These are phyloP conservation scores for Sporisorium iseilematis-ciliati DNA, from an alignment of 1,284 basidiomycete genomes.

Conservation along the genomic window DNA sequence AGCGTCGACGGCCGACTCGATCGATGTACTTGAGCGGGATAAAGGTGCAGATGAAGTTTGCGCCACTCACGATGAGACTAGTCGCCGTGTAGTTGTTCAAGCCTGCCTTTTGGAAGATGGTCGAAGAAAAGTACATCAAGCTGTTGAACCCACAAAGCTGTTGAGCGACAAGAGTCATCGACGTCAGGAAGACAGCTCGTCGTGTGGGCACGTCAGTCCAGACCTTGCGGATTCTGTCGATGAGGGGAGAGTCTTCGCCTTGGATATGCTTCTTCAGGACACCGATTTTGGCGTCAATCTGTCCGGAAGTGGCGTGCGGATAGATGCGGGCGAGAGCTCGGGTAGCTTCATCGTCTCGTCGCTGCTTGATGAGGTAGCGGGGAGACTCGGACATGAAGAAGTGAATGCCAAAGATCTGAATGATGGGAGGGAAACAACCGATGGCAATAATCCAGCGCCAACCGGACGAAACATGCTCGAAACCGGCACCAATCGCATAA, in stretches of 20 bases:
- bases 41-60: slow-evolving; percentile 80
- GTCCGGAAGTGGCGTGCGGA: slow-evolving; percentile 59
- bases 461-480: slow-evolving; percentile 58
- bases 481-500: slow-evolving; percentile 66
- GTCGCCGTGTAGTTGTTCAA: slow-evolving; percentile 68
- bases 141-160: slow-evolving; percentile 71
- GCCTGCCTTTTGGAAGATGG: slow-evolving; percentile 69
- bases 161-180: slow-evolving; percentile 48
- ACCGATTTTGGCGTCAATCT: slow-evolving; percentile 69
- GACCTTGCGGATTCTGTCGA: slow-evolving; percentile 23
- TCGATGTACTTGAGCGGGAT: slow-evolving; percentile 82
- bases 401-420: slow-evolving; percentile 67
- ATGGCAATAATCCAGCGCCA: slow-evolving; percentile 71
- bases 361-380: slow-evolving; percentile 67
- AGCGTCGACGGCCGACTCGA: slow-evolving; percentile 79
- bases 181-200: slow-evolving; percentile 44
- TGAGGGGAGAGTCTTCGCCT: slow-evolving; percentile 33
- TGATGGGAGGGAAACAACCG: slow-evolving; percentile 68
- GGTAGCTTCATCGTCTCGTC: slow-evolving; percentile 60
- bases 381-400: slow-evolving; percentile 70
- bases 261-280: slow-evolving; percentile 68
- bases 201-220: slow-evolving; percentile 48
- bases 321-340: slow-evolving; percentile 64
- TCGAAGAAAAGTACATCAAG: slow-evolving; percentile 70
- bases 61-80: slow-evolving; percentile 66